Evolutionary conservation across 495 filamentous ascomycete species (phyloP), one percentile per base, ranked within the genome.

Genomic region (Xanthoparmelia taractica): DNA sequence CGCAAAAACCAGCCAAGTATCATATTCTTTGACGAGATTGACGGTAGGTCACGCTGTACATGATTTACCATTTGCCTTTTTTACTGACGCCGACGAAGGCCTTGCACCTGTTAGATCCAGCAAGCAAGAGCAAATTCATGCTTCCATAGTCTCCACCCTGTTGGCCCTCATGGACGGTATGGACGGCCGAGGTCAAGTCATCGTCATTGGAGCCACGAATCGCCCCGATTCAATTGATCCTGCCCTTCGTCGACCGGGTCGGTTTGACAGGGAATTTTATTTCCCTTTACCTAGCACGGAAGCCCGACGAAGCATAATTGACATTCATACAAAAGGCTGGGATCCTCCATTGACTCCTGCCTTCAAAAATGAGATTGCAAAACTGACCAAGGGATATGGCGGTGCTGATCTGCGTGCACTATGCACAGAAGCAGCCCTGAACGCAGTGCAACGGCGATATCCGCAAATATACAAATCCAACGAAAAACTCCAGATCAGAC

Each of bases 11-110:
- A 97, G 71, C 94, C 94, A 1, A 96, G 92, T 71, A 98, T 98
- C 73, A 98, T 98, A 70, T 98, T 98, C 78, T 98, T 98, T 67
- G 94, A 98, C 73, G 94, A 98, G 72, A 98, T 98, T 65, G 94
- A 98, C 76, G 94, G 90, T 81, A 70, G 73, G 79, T 59, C 8
- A 18, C 20, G 27, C 31, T 57, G 31, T 20, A 50, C 15, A 47
- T 58, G 17, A 33, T 15, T 27, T 57, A 27, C 57, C 5, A 20
- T 67, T 27, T 33, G 59, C 23, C 38, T 60, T 33, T 60, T 33
- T 59, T 25, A 57, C 73, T 76, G 70, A 77, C 45, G 43, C 23
- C 20, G 58, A 1, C 29, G 31, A 57, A 83, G 81, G 85, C 37
- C 82, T 98, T 63, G 94, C 94, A 2, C 94, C 94, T 55, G 93